Percentiles rank a stretch among this genome's conserved stretches.
phyloP scores from a whole-genome alignment of 2,329 filamentous ascomycete genomes.

The Lasiodiplodia theobromae region DNA sequence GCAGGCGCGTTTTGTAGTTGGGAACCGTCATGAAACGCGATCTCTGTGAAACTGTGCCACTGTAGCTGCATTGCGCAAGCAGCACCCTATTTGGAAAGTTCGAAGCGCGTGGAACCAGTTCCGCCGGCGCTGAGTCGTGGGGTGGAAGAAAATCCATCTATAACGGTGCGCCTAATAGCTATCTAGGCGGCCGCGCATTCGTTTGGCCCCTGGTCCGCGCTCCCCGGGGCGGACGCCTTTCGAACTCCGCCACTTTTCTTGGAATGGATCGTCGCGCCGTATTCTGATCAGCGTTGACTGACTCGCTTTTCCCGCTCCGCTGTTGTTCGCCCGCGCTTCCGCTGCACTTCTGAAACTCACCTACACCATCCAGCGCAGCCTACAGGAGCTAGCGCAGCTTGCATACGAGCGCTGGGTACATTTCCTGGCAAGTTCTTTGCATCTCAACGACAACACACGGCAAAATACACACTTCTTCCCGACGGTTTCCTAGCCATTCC shows the following conservation, averaged over 20 bases:
- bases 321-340: not conserved
- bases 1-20: slow-evolving; percentile 6
- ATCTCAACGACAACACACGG: not conserved
- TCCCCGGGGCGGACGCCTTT: not conserved
- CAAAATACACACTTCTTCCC: not conserved
- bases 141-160: not conserved
- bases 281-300: slow-evolving; percentile 4
- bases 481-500: not conserved
- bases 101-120: not conserved
- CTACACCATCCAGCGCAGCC: not conserved
- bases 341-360: not conserved
- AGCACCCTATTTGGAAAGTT: not conserved
- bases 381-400: not conserved
- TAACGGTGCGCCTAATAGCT: slow-evolving; percentile 5
- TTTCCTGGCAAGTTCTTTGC: not conserved
- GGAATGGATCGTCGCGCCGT: not conserved
- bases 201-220: not conserved
- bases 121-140: not conserved
- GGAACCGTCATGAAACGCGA: not conserved
- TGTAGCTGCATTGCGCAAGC: slow-evolving; percentile 2
- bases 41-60: slow-evolving; percentile 1
- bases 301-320: not conserved
- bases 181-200: not conserved
- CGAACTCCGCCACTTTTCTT: not conserved
- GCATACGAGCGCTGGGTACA: not conserved